Evolutionary conservation across 768 basidiomycete genomes (phyloP).

Genomic region (Lactifluus rugatus): DNA sequence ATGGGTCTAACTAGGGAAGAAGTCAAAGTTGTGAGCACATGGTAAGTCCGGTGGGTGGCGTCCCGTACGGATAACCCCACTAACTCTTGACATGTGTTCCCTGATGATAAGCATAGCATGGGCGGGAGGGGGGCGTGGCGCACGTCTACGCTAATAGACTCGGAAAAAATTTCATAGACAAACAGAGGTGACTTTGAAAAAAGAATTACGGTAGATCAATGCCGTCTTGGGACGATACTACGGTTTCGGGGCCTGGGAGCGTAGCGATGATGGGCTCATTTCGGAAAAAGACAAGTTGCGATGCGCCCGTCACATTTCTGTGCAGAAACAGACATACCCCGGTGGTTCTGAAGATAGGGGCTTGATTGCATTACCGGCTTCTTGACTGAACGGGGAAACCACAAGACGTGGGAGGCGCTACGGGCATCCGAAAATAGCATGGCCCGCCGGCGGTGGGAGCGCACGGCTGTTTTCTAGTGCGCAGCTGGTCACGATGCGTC

Average conservation of each 20-base stretch:
- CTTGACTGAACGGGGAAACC: slow-evolving; percentile 10
- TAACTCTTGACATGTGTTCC: background rate
- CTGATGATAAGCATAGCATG: background rate
- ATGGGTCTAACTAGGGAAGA: background rate
- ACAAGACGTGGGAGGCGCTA: slow-evolving; percentile 8
- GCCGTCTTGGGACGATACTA: background rate
- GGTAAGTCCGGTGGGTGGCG: slow-evolving; percentile 10
- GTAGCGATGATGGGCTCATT: background rate
- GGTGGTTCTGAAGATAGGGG: slow-evolving; percentile 17
- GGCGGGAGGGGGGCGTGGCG: background rate
- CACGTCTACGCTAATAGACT: background rate
- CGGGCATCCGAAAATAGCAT: slow-evolving; percentile 3
- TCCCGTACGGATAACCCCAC: background rate
- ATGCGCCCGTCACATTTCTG: background rate
- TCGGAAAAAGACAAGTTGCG: slow-evolving; percentile 3
- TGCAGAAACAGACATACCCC: background rate
- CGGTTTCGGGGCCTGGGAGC: background rate
- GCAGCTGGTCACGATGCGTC: slow-evolving; percentile 1
- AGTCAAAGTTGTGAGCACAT: background rate
- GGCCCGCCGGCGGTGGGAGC: background rate
- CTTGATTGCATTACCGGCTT: slow-evolving; percentile 15
- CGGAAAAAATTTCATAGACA: background rate
- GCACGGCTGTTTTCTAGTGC: background rate
- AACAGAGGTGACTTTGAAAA: background rate
- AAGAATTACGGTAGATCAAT: background rate